Conservation (phyloP, 139 green algal genomes). For the Gonium pectorale region DNA sequence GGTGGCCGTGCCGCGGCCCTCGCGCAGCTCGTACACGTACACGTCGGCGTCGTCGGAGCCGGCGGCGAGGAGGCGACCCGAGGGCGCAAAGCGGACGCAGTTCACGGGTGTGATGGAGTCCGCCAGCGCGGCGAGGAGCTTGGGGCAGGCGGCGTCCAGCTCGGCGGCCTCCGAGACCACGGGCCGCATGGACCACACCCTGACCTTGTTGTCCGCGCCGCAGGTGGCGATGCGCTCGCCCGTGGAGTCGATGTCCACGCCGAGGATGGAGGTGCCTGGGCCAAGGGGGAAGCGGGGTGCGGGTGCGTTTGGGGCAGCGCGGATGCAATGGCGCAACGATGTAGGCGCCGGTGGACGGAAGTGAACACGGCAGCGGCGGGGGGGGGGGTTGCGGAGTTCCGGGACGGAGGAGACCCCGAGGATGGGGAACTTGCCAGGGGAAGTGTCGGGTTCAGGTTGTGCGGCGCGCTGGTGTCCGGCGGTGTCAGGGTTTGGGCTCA, state of each 20-base stretch:
- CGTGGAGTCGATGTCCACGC: constrained; percentile 73
- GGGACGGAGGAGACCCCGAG: too few relatives aligned
- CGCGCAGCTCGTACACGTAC: constrained; percentile 69
- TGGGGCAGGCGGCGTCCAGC: constrained; percentile 58
- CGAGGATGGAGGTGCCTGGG: constrained; percentile 65
- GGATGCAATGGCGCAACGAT: too few relatives aligned
- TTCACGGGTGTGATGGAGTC: constrained; percentile 87
- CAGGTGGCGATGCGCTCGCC: constrained; percentile 80
- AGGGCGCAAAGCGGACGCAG: constrained; percentile 83
- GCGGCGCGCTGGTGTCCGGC: too few relatives aligned
- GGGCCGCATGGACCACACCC: constrained; percentile 79
- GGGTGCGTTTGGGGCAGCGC: too few relatives aligned
- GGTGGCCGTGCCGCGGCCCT: constrained; percentile 53
- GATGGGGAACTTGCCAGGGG: too few relatives aligned
- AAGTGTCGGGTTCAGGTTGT: too few relatives aligned
- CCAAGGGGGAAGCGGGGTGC: not conserved
- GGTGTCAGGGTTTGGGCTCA: too few relatives aligned
- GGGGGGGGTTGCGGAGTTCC: too few relatives aligned
- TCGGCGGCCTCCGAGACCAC: constrained; percentile 72
- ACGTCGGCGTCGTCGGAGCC: constrained; percentile 85
- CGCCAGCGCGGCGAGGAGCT: constrained; percentile 81
- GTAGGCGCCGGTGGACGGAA: too few relatives aligned
- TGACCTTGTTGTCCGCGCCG: constrained; percentile 76
- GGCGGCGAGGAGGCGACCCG: constrained; percentile 72
- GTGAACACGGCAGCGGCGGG: too few relatives aligned